A percentile compares a stretch with the other conserved stretches of the same genome.
Conservation (phyloP, 768 basidiomycete species). For the Mycena crocata region DNA sequence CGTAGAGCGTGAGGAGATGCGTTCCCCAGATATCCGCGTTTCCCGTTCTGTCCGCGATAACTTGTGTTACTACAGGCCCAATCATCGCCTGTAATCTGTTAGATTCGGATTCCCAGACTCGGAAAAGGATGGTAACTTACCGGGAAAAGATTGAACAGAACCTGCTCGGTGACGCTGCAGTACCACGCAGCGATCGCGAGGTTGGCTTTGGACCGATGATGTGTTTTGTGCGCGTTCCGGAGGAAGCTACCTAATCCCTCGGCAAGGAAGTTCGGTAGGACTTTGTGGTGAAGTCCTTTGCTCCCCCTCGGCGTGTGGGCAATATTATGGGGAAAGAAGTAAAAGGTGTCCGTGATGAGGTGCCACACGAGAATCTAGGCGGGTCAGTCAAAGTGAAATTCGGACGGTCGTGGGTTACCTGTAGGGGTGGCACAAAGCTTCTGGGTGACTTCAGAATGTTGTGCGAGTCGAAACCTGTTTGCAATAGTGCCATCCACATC, state of each 20-base stretch:
- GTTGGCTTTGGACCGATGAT: constrained; percentile 21
- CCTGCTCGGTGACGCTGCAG: constrained; percentile 17
- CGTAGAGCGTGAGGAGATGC: constrained; percentile 20
- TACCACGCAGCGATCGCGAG: constrained; percentile 27
- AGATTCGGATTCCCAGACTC: neutral
- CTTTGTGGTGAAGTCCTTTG: constrained; percentile 23
- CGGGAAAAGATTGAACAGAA: constrained; percentile 21
- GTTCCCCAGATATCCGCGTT: constrained; percentile 11
- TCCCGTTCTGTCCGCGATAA: constrained; percentile 20
- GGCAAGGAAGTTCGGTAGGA: constrained; percentile 14
- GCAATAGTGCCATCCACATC: constrained; percentile 20
- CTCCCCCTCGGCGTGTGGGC: constrained; percentile 17
- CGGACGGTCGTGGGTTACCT: no score
- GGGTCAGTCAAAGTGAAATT: neutral
- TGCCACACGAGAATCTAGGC: constrained; percentile 16
- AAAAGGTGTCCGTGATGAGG: constrained; percentile 19
- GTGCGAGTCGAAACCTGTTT: constrained; percentile 23
- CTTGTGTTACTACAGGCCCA: constrained; percentile 16
- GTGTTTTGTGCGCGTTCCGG: constrained; percentile 20
- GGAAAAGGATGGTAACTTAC: neutral
- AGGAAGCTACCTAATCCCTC: constrained; percentile 9
- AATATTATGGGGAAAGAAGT: constrained; percentile 20
- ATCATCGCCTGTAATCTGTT: neutral
- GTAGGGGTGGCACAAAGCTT: constrained; percentile 17
- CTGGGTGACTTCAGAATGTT: constrained; percentile 7